Evolutionary conservation across 805 yeast genomes (phyloP).

Genomic region (Trichomonascus vanleenenianus): DNA sequence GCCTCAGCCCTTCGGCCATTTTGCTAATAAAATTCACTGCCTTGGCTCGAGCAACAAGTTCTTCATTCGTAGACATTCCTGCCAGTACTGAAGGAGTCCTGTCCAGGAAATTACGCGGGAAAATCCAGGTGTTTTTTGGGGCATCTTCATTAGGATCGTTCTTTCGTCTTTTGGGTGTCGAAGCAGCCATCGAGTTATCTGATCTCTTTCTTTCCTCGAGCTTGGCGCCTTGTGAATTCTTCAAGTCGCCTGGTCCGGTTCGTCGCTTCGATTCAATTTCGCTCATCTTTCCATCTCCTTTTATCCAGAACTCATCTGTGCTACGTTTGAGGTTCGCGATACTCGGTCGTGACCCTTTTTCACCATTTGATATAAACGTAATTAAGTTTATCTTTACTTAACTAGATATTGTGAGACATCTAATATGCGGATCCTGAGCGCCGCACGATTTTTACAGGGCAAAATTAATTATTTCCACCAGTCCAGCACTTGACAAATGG

Average conservation of each 20-base stretch:
- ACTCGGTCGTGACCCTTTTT: neutral
- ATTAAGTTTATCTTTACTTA: no score
- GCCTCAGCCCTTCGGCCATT: conserved; percentile 36
- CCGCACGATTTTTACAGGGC: no score
- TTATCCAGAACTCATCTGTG: neutral
- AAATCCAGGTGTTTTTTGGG: conserved; percentile 1
- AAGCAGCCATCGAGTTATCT: no score
- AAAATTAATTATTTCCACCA: no score
- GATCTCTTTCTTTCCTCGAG: neutral
- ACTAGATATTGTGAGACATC: no score
- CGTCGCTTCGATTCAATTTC: no score
- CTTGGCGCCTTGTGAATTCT: neutral
- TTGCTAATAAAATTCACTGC: conserved; percentile 41
- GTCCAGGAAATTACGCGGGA: neutral
- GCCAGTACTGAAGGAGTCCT: neutral
- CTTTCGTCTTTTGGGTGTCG: neutral
- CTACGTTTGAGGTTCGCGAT: neutral
- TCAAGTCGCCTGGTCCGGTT: no score
- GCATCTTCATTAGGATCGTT: neutral
- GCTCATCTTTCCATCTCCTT: no score
- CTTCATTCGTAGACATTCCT: conserved; percentile 23
- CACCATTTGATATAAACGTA: no score
- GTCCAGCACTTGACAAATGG: no score
- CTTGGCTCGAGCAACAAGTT: conserved; percentile 37
- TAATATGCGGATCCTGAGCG: no score